A percentile compares a stretch with the other conserved stretches of the same genome.
Conservation (phyloP, 2,329 filamentous ascomycete genomes). For the Zarea fungicola region DNA sequence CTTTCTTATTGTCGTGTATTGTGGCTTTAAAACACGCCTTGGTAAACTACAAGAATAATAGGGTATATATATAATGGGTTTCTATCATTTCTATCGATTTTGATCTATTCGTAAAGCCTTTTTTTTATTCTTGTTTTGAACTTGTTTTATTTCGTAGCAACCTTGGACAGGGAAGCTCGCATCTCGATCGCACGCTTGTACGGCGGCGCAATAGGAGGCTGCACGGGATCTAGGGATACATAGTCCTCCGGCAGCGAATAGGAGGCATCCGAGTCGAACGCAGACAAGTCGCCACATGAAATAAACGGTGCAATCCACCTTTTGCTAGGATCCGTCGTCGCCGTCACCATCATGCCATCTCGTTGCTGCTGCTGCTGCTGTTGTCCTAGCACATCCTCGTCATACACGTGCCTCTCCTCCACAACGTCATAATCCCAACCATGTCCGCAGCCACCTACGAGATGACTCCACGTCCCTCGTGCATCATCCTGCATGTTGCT, state of each 20-base stretch:
- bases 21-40: not conserved
- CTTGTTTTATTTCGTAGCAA: slow-evolving; percentile 24
- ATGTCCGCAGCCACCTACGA: slow-evolving; percentile 10
- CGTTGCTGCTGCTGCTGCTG: too few species aligned
- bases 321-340: slow-evolving; percentile 32
- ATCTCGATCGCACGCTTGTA: slow-evolving; percentile 89
- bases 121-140: not conserved
- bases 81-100: slow-evolving; percentile 1
- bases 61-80: not conserved
- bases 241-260: slow-evolving; percentile 84
- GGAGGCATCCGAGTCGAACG: slow-evolving; percentile 93
- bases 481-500: slow-evolving; percentile 41
- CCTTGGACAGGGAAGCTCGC: slow-evolving; percentile 30
- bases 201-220: slow-evolving; percentile 91
- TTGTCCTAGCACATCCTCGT: too few species aligned
- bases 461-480: slow-evolving; percentile 39
- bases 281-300: slow-evolving; percentile 91
- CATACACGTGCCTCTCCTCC: slow-evolving; percentile 48
- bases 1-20: not conserved
- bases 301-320: slow-evolving; percentile 94
- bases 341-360: slow-evolving; percentile 18
- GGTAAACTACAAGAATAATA: not conserved
- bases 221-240: slow-evolving; percentile 83
- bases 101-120: too few species aligned
- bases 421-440: slow-evolving; percentile 24